Evolutionary conservation across 1,139 yeast species (phyloP), one percentile per base, ranked within the genome.

Genomic region (Saccharomyces hybrid): DNA sequence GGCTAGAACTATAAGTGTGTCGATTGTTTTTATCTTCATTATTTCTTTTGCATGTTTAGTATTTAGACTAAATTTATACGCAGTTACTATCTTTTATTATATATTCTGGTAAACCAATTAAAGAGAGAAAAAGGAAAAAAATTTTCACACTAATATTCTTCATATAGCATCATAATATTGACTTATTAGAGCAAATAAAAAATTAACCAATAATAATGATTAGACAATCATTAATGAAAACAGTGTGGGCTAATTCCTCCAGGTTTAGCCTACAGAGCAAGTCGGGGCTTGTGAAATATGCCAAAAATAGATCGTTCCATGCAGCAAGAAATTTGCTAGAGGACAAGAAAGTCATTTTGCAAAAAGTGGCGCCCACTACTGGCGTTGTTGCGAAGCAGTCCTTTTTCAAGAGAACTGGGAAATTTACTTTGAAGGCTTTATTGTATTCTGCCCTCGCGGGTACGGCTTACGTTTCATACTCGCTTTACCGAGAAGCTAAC

Each of bases 401-500:
- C 44, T 13, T 27, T 25, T 14, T 29, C 29, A 26, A n/a, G 14
- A 38, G 48, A 38, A 34, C 48, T 23, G 69, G 71, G 27, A 68
- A 60, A 49, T 56, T 58, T 46, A 51, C 68, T 3, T 67, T 75
- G 70, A 69, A 70, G 57, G 55, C 72, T 11, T 68, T 78, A 5
- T 65, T 75, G 69, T 60, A 70, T 49, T 72, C 79, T 8, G 69
- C 75, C 46, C 55, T 75, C 32, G 71, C 71, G 2, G 76, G 74
- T 26, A 70, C 78, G 51, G 84, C 79, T 3, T 79, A 78, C 62
- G 69, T 85, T 55, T 73, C 79, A 31, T 82, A 78, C 69, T 77
- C 79, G 58, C 78, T 85, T 47, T 83, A 82, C 69, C 73, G 73
- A 50, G 95, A 86, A 71, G 73, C 81, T 5, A 77, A 78, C 60